Conservation (phyloP, 2,329 filamentous ascomycete genomes). For the Xylaria arbuscula region DNA sequence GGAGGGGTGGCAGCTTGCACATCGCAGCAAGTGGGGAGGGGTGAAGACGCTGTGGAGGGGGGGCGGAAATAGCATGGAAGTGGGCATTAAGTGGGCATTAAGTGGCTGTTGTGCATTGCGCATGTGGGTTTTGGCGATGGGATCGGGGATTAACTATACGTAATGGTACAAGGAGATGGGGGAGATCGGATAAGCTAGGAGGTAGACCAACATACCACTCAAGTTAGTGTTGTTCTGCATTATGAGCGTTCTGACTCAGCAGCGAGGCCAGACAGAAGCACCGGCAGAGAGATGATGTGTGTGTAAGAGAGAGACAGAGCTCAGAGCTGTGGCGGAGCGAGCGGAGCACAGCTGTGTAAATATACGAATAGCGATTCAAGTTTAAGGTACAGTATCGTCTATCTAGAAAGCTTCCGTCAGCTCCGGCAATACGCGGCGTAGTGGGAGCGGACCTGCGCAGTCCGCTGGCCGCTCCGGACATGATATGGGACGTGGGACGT, state of each 20-base stretch:
- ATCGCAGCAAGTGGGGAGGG: slow-evolving; percentile 35
- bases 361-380: slow-evolving; percentile 15
- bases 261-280: slow-evolving; percentile 32
- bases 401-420: slow-evolving; percentile 33
- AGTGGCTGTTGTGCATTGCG: slow-evolving; percentile 23
- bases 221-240: slow-evolving; percentile 48
- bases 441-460: slow-evolving; percentile 30
- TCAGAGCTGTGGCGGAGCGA: background rate
- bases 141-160: slow-evolving; percentile 42
- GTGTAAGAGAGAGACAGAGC: background rate
- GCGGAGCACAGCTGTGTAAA: background rate
- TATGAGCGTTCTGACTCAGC: slow-evolving; percentile 49
- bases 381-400: background rate
- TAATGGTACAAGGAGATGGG: slow-evolving; percentile 35
- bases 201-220: slow-evolving; percentile 46
- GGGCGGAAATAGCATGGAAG: slow-evolving; percentile 37
- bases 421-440: slow-evolving; percentile 31
- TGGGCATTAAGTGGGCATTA: slow-evolving; percentile 11
- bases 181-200: slow-evolving; percentile 34
- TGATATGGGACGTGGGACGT: slow-evolving; percentile 1
- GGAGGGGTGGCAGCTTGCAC: slow-evolving; percentile 27
- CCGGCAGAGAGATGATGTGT: background rate
- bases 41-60: slow-evolving; percentile 29
- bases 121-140: slow-evolving; percentile 38
- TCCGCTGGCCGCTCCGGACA: slow-evolving; percentile 29